Base-by-base conservation (phyloP, 2,329 filamentous ascomycete genomes). In the Colletotrichum chrysophilum region DNA sequence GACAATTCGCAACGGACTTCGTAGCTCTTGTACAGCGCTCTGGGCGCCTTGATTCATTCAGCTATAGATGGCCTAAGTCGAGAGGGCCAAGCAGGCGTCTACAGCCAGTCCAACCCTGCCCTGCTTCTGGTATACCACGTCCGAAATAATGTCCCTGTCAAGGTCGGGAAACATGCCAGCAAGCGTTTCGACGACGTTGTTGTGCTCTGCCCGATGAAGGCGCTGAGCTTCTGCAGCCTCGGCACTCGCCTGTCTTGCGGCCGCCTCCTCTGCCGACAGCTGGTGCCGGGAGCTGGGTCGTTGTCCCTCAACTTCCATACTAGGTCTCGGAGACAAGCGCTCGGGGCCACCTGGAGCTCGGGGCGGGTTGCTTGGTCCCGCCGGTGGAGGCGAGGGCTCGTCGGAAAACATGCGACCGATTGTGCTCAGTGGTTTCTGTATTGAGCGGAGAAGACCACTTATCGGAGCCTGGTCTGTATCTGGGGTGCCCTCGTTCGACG, bases 81-180 rank as follows among this genome's bases (percentile, higher is more conserved):
- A 90, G 73, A 97, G 87, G 77, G 94, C 94, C 78, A 97, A 90
- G 84, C 95, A 97, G 64, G 94, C 95, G 85, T 97, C 95, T 55
- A 97, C 95, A n/a, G 95, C 95, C 79, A 95, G 87, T 52, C 94
- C 94, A 80, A 97, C 94, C 84, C 94, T 96, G 82, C 97, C 97
- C 85, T 98, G 94, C 86, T 99, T 98, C 87, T 97, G 92, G 83
- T 96, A 93, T 30, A 99, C 97, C 55, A 99, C 97, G 86, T 99
- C 97, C 80, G 96, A 96, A 82, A 99, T 98, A 48, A 99, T 91
- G 65, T 99, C 97, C 80, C 93, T 92, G 84, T 99, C 97, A 66
- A 99, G 88, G 82, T 97, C 96, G 1, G 97, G 97, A 83, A 99
- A 99, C 97, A 99, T 99, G 80, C 95, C 94, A 64, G 95, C 93